phyloP scores from a whole-genome alignment of 208 protist species.

The Leishmania lainsoni region DNA sequence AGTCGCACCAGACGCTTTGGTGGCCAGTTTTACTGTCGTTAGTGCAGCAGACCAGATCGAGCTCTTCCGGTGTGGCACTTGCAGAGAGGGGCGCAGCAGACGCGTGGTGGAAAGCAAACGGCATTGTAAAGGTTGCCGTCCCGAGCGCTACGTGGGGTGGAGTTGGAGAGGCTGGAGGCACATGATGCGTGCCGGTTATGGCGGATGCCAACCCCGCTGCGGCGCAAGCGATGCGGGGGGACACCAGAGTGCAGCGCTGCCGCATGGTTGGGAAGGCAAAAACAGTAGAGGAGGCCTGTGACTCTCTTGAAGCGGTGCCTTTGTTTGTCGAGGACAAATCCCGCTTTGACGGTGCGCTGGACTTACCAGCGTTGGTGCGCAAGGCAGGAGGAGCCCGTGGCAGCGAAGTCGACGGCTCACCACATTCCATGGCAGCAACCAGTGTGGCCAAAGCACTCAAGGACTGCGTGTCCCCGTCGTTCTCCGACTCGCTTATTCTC shows the following conservation, averaged over 20 bases:
- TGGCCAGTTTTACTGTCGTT: neutral
- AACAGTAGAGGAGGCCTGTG: neutral
- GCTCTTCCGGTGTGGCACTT: neutral
- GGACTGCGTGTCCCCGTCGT: neutral
- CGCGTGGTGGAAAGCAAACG: neutral
- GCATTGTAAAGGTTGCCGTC: neutral
- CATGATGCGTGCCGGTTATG: neutral
- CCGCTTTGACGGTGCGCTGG: neutral
- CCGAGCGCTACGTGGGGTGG: neutral
- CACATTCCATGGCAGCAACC: neutral
- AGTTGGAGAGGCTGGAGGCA: neutral
- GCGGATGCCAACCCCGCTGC: neutral
- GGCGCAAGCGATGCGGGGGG: no score
- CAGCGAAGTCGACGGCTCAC: neutral
- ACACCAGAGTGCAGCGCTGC: neutral
- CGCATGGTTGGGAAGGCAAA: constrained; percentile 15
- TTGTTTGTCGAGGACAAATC: neutral
- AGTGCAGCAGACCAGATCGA: neutral
- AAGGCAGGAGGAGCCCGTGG: neutral
- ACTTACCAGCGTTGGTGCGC: neutral
- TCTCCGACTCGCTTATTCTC: neutral
- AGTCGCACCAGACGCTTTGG: neutral
- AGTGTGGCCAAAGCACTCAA: neutral
- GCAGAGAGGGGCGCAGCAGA: neutral
- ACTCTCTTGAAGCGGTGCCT: neutral